A percentile compares a stretch with the other conserved stretches of the same genome.
Conservation (phyloP, 768 basidiomycete species). For the Candolleomyces efflorescens region DNA sequence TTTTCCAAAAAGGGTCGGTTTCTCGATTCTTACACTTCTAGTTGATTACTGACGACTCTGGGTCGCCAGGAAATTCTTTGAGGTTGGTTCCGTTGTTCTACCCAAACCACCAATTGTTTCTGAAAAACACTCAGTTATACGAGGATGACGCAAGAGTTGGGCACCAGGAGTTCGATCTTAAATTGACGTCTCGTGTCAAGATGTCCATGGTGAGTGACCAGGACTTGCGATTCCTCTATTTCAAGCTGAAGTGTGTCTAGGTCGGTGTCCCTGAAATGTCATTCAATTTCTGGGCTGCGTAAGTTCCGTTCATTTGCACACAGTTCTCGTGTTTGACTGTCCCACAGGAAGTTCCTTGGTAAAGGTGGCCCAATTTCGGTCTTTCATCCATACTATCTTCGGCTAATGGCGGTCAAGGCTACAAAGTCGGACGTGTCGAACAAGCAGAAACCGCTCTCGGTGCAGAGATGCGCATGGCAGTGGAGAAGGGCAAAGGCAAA, state of each 20-base stretch:
- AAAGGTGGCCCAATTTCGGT: conserved; percentile 44
- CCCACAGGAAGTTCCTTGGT: conserved; percentile 70
- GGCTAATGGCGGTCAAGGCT: conserved; percentile 40
- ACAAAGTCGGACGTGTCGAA: conserved; percentile 95
- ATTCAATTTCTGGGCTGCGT: conserved; percentile 93
- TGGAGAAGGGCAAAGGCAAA: conserved; percentile 56
- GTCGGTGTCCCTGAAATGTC: conserved; percentile 94
- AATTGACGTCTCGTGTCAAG: conserved; percentile 88
- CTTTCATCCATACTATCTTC: background rate
- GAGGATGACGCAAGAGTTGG: conserved; percentile 94
- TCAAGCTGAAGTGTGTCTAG: conserved; percentile 29
- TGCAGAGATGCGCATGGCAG: conserved; percentile 90
- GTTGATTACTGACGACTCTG: background rate
- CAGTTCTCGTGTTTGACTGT: conserved; percentile 1
- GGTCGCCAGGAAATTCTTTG: conserved; percentile 65
- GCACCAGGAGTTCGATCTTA: conserved; percentile 92
- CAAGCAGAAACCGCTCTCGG: conserved; percentile 97
- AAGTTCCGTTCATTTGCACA: conserved; percentile 14
- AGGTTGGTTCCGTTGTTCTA: conserved; percentile 37
- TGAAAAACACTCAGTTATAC: conserved; percentile 52
- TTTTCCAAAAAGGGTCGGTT: conserved; percentile 94
- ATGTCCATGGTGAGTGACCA: conserved; percentile 85
- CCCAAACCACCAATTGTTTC: background rate
- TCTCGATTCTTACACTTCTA: background rate
- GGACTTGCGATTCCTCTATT: background rate